Evolutionary conservation across 1,284 basidiomycete species (phyloP), one percentile per base, ranked within the genome.

Genomic region (Blastosporella zonata): DNA sequence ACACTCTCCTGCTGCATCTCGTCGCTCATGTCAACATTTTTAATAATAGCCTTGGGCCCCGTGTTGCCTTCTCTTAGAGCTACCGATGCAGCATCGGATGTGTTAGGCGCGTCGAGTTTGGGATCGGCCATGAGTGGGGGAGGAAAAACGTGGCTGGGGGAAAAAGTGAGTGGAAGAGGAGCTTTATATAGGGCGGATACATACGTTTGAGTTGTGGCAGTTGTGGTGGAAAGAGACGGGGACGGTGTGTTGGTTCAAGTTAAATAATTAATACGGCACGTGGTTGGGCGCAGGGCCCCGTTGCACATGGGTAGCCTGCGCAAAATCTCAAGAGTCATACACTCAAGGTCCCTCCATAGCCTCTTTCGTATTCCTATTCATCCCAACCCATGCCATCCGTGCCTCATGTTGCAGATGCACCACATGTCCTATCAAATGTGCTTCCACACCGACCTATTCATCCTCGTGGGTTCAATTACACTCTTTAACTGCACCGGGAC

Each of bases 11-110:
- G 85, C 71, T 97, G 94, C 92, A 97, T 92, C 61, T 97, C 93
- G 54, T 97, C 91, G 52, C 75, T 79, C 95, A 98, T 98, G 72
- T 98, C 95, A 52, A 96, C 93, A 65, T 91, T 94, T 75, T 97
- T 97, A 67, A 97, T 93, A 70, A 93, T 86, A 37, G 93, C 91
- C 66, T 91, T 93, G 53, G 85, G 79, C 25, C 67, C 67, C 35
- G 60, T 55, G 46, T 58, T 56, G 50, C 69, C 73, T 55, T 78
- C 74, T 55, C 62, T 70, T 28, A n/a, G n/a, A n/a, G 76, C 65
- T 47, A 69, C 69, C 37, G 74, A 71, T 57, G 67, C 67, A 44
- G 74, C 67, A 56, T 83, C 82, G 56, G 72, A 75, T 45, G 78
- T 74, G 27, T 75, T 75, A 49, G 74, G 75, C 58, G 74, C 75